A percentile compares a stretch with the other conserved stretches of the same genome.
These are phyloP conservation scores for Russula dissimulans DNA, from an alignment of 768 basidiomycete species.

Conservation along the genomic window DNA sequence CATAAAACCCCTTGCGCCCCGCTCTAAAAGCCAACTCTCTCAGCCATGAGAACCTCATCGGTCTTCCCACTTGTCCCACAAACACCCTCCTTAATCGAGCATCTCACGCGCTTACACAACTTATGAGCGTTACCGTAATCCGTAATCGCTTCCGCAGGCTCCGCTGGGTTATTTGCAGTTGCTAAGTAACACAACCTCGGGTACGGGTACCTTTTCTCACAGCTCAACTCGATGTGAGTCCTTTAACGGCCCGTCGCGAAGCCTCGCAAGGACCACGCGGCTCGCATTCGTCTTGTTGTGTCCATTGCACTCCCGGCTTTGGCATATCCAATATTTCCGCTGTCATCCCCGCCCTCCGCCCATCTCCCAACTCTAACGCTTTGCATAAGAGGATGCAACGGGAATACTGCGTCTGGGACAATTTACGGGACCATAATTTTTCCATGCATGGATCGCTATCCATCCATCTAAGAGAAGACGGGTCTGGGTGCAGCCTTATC, in stretches of 20 bases:
- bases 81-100: neutral
- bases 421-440: neutral
- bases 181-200: neutral
- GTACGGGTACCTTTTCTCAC: neutral
- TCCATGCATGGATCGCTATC: too few species aligned
- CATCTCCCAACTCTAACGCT: too few species aligned
- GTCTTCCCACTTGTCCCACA: neutral
- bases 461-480: neutral
- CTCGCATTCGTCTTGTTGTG: too few species aligned
- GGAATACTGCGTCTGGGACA: too few species aligned
- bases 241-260: too few species aligned
- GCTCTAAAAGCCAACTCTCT: too few species aligned
- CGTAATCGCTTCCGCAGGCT: neutral
- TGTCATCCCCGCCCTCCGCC: too few species aligned
- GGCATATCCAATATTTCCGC: too few species aligned
- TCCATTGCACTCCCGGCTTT: too few species aligned
- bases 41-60: neutral
- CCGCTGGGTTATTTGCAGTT: neutral
- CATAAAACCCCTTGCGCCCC: neutral
- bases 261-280: too few species aligned
- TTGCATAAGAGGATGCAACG: too few species aligned
- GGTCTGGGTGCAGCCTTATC: neutral
- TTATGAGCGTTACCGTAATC: neutral
- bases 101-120: neutral
- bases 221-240: too few species aligned